These are phyloP conservation scores for Juglanconis sp. DNA, from an alignment of 2,329 filamentous ascomycete species.

Conservation along the genomic window DNA sequence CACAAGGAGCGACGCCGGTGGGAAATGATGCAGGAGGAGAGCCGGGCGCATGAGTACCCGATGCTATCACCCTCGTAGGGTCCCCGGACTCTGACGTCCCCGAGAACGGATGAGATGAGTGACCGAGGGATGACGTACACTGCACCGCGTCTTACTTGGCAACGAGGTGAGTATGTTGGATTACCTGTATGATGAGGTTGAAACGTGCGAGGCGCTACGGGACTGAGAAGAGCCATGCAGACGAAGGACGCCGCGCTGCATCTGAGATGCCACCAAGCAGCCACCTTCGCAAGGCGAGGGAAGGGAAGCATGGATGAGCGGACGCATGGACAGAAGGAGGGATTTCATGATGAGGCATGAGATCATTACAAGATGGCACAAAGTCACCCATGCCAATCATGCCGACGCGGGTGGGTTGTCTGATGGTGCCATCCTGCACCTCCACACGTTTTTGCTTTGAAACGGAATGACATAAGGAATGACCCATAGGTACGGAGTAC, in stretches of 20 bases:
- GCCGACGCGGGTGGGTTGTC: neutral
- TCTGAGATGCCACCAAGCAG: neutral
- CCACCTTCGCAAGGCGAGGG: neutral
- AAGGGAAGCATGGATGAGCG: neutral
- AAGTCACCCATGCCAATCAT: neutral
- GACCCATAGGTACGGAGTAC: neutral
- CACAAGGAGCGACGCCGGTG: constrained; percentile 28
- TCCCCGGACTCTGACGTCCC: no score
- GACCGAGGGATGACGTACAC: neutral
- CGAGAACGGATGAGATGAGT: neutral
- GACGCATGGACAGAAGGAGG: neutral
- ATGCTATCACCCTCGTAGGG: neutral
- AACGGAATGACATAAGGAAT: neutral
- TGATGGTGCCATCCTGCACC: neutral
- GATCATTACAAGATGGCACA: neutral
- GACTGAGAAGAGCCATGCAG: neutral
- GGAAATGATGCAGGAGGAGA: constrained; percentile 10
- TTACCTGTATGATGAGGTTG: neutral
- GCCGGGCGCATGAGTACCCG: neutral
- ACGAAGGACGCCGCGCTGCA: neutral
- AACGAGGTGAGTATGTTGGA: neutral
- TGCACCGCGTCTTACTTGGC: neutral
- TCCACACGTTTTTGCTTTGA: neutral
- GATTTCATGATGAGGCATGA: neutral
- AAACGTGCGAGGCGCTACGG: neutral